Percentiles rank a stretch among this genome's conserved stretches.
These are phyloP conservation scores for Wickerhamomyces chambardii DNA, from an alignment of 805 yeast genomes.

Conservation along the genomic window DNA sequence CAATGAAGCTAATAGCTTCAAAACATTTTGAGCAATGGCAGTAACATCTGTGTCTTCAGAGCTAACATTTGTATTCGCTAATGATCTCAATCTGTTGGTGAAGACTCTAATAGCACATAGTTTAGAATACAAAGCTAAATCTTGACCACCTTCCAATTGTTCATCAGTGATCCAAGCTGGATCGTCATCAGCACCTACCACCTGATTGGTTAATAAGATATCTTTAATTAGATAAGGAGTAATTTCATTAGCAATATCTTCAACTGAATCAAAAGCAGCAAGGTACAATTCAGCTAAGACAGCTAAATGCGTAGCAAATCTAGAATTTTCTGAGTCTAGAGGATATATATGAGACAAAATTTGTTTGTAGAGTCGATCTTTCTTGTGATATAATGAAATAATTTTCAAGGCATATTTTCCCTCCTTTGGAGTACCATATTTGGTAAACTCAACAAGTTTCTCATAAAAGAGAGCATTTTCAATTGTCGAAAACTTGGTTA, in stretches of 20 bases:
- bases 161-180: conserved; percentile 40
- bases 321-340: conserved; percentile 24
- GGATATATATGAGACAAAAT: conserved; percentile 42
- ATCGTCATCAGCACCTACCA: conserved; percentile 21
- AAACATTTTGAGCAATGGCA: conserved; percentile 48
- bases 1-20: conserved; percentile 57
- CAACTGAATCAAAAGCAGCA: conserved; percentile 37
- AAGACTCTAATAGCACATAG: conserved; percentile 44
- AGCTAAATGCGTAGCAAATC: conserved; percentile 48
- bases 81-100: conserved; percentile 45
- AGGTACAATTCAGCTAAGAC: conserved; percentile 50
- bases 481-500: conserved; percentile 38
- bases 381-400: conserved; percentile 35
- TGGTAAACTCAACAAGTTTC: conserved; percentile 35
- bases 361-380: conserved; percentile 28
- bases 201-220: conserved; percentile 44
- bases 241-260: conserved; percentile 45
- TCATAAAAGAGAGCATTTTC: conserved; percentile 31
- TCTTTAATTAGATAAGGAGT: conserved; percentile 53
- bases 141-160: conserved; percentile 22
- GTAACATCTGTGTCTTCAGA: conserved; percentile 24
- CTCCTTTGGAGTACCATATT: conserved; percentile 46
- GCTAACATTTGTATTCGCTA: conserved; percentile 1
- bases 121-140: conserved; percentile 36
- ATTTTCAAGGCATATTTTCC: conserved; percentile 59